A percentile compares a stretch with the other conserved stretches of the same genome.
These are phyloP conservation scores for Trametes punicea DNA, from an alignment of 768 basidiomycete genomes.

Conservation along the genomic window DNA sequence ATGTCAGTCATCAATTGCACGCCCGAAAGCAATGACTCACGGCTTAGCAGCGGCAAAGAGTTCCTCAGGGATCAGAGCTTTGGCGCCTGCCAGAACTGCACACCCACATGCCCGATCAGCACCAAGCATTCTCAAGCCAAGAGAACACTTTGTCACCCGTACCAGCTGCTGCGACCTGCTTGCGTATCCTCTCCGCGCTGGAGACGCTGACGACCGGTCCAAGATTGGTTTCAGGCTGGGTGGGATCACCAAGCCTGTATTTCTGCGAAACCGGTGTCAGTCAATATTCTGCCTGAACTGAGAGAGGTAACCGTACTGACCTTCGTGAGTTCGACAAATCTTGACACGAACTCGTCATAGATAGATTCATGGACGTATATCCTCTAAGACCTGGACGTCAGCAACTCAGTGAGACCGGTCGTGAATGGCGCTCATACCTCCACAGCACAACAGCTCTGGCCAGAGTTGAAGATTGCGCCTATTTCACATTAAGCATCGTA, in stretches of 20 bases:
- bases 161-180: slow-evolving; percentile 86
- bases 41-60: slow-evolving; percentile 63
- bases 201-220: slow-evolving; percentile 92
- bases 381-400: slow-evolving; percentile 44
- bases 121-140: background rate
- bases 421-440: slow-evolving; percentile 50
- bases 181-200: slow-evolving; percentile 80
- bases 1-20: background rate
- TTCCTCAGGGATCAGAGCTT: slow-evolving; percentile 63
- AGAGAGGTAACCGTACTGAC: slow-evolving; percentile 25
- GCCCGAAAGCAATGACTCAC: slow-evolving; percentile 40
- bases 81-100: slow-evolving; percentile 76
- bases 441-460: slow-evolving; percentile 93
- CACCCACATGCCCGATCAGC: background rate
- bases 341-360: slow-evolving; percentile 75
- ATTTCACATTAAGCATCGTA: background rate
- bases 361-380: slow-evolving; percentile 90
- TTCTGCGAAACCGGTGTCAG: slow-evolving; percentile 38
- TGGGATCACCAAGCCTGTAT: slow-evolving; percentile 89
- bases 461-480: slow-evolving; percentile 94
- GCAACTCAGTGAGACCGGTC: background rate
- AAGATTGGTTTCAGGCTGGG: slow-evolving; percentile 65
- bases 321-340: slow-evolving; percentile 73
- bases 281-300: background rate
- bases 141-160: slow-evolving; percentile 22